These are phyloP conservation scores for Linum tenue DNA, from an alignment of 345 rosid species.

Conservation along the genomic window DNA sequence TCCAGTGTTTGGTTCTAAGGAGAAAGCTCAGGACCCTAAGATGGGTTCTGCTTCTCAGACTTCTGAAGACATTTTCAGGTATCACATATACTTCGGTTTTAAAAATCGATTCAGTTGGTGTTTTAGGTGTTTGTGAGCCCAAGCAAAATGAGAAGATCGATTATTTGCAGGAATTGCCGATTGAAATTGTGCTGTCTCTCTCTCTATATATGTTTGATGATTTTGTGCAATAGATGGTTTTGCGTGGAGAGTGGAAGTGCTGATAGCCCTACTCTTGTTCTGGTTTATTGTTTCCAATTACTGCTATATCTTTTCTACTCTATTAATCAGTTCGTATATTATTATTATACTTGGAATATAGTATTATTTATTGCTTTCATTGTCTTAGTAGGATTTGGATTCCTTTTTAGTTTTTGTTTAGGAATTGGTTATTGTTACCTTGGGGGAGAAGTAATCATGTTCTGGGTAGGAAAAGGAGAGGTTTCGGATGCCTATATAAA, in stretches of 20 bases:
- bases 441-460: too few species aligned
- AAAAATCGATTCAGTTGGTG: too few species aligned
- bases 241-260: conserved; percentile 63
- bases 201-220: conserved; percentile 40
- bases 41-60: conserved; percentile 82
- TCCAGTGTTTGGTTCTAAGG: conserved; percentile 55
- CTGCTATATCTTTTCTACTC: conserved; percentile 37
- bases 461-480: too few species aligned
- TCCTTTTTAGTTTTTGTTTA: too few species aligned
- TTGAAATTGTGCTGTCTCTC: conserved; percentile 22
- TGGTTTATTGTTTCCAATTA: conserved; percentile 86
- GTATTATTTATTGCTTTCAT: too few species aligned
- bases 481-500: too few species aligned
- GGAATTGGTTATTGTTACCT: too few species aligned
- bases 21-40: conserved; percentile 71
- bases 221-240: conserved; percentile 87
- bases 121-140: conserved; percentile 14
- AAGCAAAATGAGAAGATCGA: conserved; percentile 36
- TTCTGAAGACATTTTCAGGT: conserved; percentile 70
- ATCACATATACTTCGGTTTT: background rate
- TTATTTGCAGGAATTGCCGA: conserved; percentile 42
- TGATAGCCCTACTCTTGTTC: conserved; percentile 49
- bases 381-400: too few species aligned
- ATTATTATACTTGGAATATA: too few species aligned
- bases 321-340: background rate